Evolutionary conservation across 805 yeast species (phyloP).

Genomic region (Yamadazyma paraphyllophila): DNA sequence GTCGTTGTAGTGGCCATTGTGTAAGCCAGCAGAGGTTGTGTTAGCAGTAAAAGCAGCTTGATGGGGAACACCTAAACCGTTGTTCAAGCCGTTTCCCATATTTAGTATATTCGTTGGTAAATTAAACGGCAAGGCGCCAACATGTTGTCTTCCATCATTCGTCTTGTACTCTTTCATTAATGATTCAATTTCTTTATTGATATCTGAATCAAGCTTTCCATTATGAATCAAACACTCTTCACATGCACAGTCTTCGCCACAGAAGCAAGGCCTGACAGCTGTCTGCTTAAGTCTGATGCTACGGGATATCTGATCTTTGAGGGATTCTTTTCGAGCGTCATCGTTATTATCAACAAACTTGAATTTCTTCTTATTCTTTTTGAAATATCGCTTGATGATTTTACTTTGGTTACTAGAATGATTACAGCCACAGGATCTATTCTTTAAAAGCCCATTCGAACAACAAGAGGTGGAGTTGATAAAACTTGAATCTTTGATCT

Average conservation of each 20-base stretch:
- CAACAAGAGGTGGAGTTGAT: slow-evolving; percentile 37
- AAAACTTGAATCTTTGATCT: slow-evolving; percentile 31
- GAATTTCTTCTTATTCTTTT: slow-evolving; percentile 20
- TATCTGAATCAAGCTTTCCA: slow-evolving; percentile 9
- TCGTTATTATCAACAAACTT: slow-evolving; percentile 14
- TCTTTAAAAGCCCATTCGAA: slow-evolving; percentile 10
- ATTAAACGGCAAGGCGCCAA: background rate
- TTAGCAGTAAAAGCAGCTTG: background rate
- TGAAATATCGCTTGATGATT: slow-evolving; percentile 32
- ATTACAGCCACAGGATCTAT: slow-evolving; percentile 31
- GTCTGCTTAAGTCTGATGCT: slow-evolving; percentile 5
- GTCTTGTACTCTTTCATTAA: slow-evolving; percentile 2
- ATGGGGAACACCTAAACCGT: background rate
- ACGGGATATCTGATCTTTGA: slow-evolving; percentile 11
- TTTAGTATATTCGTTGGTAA: background rate
- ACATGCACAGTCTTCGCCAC: slow-evolving; percentile 37
- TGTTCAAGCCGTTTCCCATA: no score
- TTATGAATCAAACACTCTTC: slow-evolving; percentile 37
- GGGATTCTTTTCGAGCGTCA: slow-evolving; percentile 14
- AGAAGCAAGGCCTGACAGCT: slow-evolving; percentile 35
- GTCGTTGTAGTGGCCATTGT: no score
- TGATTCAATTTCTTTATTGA: slow-evolving; percentile 3
- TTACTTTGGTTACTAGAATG: slow-evolving; percentile 32
- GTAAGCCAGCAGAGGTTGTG: no score
- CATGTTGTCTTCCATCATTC: background rate